phyloP scores from a whole-genome alignment of 2,329 filamentous ascomycete species.

The Trichoderma atrobrunneum region DNA sequence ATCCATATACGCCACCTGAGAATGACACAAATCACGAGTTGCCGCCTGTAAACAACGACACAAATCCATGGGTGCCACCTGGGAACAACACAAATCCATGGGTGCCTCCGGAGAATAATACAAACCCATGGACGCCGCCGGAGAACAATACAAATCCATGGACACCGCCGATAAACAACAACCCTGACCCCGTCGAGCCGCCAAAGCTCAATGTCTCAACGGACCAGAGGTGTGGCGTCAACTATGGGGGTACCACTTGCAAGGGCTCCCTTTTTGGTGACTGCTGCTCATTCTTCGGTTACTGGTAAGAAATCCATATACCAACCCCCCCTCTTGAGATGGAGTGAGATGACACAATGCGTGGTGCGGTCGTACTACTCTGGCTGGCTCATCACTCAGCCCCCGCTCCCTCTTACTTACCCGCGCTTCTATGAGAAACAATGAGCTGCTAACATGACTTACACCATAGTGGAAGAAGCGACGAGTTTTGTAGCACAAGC shows the following conservation, averaged over 20 bases:
- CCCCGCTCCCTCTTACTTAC: background rate
- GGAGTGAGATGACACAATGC: background rate
- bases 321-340: background rate
- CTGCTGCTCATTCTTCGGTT: slow-evolving; percentile 43
- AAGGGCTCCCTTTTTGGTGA: slow-evolving; percentile 35
- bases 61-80: background rate
- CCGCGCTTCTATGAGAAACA: background rate
- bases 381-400: background rate
- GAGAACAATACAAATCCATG: background rate
- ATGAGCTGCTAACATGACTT: background rate
- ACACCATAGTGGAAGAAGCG: slow-evolving; percentile 31
- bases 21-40: slow-evolving; percentile 27
- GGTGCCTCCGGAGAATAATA: background rate
- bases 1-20: slow-evolving; percentile 28
- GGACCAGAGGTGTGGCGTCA: slow-evolving; percentile 38
- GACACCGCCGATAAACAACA: background rate
- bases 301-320: slow-evolving; percentile 33
- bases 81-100: background rate
- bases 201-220: slow-evolving; percentile 29
- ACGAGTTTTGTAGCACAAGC: slow-evolving; percentile 38
- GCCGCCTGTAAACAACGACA: background rate
- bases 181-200: background rate
- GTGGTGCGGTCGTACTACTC: background rate
- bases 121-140: background rate
- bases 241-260: slow-evolving; percentile 36